Percentiles rank a stretch among this genome's conserved stretches.
These are phyloP conservation scores for Ophiostoma ulmi DNA, from an alignment of 2,329 filamentous ascomycete species.

Conservation along the genomic window DNA sequence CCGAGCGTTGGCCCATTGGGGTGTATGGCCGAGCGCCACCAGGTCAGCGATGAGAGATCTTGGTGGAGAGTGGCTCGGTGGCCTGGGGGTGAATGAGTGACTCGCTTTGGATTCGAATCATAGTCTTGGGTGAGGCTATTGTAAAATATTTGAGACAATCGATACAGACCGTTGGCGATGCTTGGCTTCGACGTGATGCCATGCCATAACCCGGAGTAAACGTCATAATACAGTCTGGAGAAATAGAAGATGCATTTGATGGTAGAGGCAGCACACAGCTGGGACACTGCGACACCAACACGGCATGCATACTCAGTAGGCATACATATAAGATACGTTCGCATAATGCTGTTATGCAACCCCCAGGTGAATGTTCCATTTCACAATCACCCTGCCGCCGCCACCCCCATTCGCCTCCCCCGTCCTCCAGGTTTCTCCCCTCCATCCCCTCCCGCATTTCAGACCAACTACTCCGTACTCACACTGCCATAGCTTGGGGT, in stretches of 20 bases:
- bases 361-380: background rate
- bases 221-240: background rate
- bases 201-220: background rate
- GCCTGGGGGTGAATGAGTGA: background rate
- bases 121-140: too few relatives aligned
- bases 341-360: background rate
- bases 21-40: conserved; percentile 24
- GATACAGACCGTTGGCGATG: conserved; percentile 7
- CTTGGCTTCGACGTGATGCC: conserved; percentile 3
- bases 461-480: background rate
- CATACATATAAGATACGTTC: background rate
- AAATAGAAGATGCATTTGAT: background rate
- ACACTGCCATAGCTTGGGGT: background rate
- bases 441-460: background rate
- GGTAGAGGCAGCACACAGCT: background rate
- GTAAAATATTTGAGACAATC: background rate
- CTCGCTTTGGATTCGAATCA: background rate
- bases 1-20: conserved; percentile 32
- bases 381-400: background rate
- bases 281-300: background rate
- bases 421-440: background rate
- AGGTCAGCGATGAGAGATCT: background rate
- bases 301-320: background rate
- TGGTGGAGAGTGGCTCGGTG: background rate
- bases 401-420: background rate